phyloP scores from a whole-genome alignment of 768 basidiomycete genomes.

The Exsudoporus frostii region DNA sequence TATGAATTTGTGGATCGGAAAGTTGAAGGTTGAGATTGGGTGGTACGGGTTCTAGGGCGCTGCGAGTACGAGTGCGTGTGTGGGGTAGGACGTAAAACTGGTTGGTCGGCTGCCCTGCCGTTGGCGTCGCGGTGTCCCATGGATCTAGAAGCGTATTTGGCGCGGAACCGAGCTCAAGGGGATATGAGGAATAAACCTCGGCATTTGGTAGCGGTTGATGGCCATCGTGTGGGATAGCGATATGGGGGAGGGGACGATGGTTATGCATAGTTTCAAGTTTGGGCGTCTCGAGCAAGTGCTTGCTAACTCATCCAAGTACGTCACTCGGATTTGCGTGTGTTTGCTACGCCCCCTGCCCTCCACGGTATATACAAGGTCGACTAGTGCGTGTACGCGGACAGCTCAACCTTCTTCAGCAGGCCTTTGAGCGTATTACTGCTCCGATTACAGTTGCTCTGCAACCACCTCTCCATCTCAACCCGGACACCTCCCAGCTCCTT shows the following conservation, averaged over 20 bases:
- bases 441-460: slow-evolving; percentile 84
- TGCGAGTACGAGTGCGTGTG: slow-evolving; percentile 37
- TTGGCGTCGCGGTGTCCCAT: slow-evolving; percentile 34
- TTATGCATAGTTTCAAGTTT: slow-evolving; percentile 24
- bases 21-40: slow-evolving; percentile 35
- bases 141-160: slow-evolving; percentile 27
- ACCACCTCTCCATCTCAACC: slow-evolving; percentile 82
- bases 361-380: neutral
- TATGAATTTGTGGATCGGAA: slow-evolving; percentile 52
- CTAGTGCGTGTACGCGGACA: slow-evolving; percentile 40
- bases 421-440: slow-evolving; percentile 78
- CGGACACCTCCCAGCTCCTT: slow-evolving; percentile 64
- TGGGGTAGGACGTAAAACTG: slow-evolving; percentile 21
- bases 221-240: slow-evolving; percentile 38
- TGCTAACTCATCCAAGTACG: slow-evolving; percentile 18
- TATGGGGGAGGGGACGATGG: slow-evolving; percentile 34
- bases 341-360: slow-evolving; percentile 1
- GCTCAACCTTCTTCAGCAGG: slow-evolving; percentile 77
- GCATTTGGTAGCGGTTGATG: slow-evolving; percentile 31
- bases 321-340: slow-evolving; percentile 19
- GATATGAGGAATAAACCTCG: slow-evolving; percentile 30
- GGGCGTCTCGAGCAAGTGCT: neutral
- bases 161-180: slow-evolving; percentile 28
- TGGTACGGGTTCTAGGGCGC: slow-evolving; percentile 31
- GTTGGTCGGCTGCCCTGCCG: slow-evolving; percentile 21